Evolutionary conservation across 2,329 filamentous ascomycete species (phyloP), one percentile per base, ranked within the genome.

Genomic region (Trichoderma sp.): DNA sequence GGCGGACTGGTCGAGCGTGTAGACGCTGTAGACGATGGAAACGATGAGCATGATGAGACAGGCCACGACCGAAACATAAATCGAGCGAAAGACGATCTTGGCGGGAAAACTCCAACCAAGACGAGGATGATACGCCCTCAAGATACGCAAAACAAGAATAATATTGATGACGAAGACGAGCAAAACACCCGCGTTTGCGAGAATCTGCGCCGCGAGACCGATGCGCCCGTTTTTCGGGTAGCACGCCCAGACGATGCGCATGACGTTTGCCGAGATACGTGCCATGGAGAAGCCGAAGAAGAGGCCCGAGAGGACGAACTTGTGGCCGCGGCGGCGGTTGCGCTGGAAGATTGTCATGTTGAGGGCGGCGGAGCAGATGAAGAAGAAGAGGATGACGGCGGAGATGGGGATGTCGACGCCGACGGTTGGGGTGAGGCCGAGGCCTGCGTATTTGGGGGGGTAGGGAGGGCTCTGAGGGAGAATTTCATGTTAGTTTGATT

Each of bases 131-230:
- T 89, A 88, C 5, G 92, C 91, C 68, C 94, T 88, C 20, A 96
- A 80, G 30, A 97, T 85, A 59, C 94, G 90, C 80, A 94, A 92
- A 0, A 91, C 82, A 78, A 95, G 93, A 76, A 96, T 82, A 55
- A 97, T 82, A 81, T 97, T 96, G 80, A 94, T 83, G 76, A 95
- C 82, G 80, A 93, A 95, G 30, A 97, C 83, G 8, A 97, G 80
- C 39, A 97, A 79, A 17, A 94, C 89, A 55, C 93, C 93, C 0
- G 92, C 90, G 58, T 90, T 88, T 71, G 93, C 88, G 76, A 96
- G 90, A 77, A 96, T 87, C 74, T 85, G 85, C 4, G 92, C 88
- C 8, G 91, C 89, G 72, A 90, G 86, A 76, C 83, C 84, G 70
- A 89, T 75, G 70, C 78, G 75, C 66, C 81, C 72, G 75, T 83